These are phyloP conservation scores for Mycotypha africana DNA, from an alignment of 371 early-diverging fungal genomes.

Conservation along the genomic window DNA sequence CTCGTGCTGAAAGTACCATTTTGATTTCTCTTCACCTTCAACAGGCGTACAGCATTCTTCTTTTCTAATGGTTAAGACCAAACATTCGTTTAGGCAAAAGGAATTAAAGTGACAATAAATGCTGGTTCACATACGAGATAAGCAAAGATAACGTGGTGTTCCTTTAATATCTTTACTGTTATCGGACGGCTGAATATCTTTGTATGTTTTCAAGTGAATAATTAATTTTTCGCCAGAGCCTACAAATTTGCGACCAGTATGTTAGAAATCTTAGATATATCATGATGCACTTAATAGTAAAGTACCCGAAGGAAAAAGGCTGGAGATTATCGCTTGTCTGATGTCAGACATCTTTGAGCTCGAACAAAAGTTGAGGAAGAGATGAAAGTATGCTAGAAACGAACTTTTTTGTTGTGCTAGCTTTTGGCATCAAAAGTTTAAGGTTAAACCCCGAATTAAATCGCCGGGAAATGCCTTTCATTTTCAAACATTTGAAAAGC, in stretches of 20 bases:
- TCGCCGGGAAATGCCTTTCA: too few species aligned
- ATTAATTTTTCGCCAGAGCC: constrained; percentile 32
- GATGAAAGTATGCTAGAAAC: too few species aligned
- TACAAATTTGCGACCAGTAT: background rate
- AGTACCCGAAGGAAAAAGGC: constrained; percentile 32
- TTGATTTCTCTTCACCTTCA: constrained; percentile 53
- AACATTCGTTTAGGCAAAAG: background rate
- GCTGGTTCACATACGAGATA: constrained; percentile 30
- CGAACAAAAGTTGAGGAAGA: too few species aligned
- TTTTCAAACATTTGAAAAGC: too few species aligned
- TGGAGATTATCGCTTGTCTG: constrained; percentile 35
- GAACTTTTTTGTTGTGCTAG: too few species aligned
- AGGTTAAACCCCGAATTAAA: too few species aligned
- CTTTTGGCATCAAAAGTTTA: too few species aligned
- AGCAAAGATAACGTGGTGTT: constrained; percentile 43
- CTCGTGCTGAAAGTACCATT: constrained; percentile 51
- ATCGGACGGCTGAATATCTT: constrained; percentile 40
- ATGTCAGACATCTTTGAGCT: constrained; percentile 31
- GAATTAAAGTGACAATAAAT: background rate
- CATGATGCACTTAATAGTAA: background rate
- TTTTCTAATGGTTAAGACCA: constrained; percentile 18
- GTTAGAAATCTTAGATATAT: background rate
- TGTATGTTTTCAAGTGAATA: constrained; percentile 43
- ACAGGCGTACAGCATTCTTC: constrained; percentile 45
- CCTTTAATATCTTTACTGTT: constrained; percentile 31